Conservation (phyloP, 2,329 filamentous ascomycete genomes). For the Penicillium expansum region DNA sequence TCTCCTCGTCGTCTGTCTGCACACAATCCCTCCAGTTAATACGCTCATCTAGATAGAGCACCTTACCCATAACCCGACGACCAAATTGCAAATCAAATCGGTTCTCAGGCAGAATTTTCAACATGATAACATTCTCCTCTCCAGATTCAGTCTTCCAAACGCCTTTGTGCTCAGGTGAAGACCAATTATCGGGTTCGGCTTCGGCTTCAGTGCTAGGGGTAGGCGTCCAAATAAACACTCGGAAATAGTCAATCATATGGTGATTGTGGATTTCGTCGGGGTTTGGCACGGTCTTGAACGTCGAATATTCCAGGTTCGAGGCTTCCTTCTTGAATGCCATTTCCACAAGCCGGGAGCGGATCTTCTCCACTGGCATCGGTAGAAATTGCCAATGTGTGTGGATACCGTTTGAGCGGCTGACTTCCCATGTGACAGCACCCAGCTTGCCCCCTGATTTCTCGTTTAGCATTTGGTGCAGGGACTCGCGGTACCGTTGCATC, state of each 20-base stretch:
- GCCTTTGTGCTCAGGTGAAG: conserved; percentile 6
- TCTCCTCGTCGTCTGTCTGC: conserved; percentile 76
- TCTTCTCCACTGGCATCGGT: conserved; percentile 66
- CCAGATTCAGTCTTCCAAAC: conserved; percentile 31
- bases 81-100: conserved; percentile 91
- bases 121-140: conserved; percentile 67
- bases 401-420: conserved; percentile 75
- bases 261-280: conserved; percentile 44
- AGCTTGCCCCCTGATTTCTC: conserved; percentile 52
- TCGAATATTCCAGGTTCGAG: conserved; percentile 65
- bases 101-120: conserved; percentile 68
- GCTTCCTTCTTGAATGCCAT: conserved; percentile 86
- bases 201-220: conserved; percentile 1
- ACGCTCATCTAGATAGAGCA: conserved; percentile 76
- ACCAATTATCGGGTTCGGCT: conserved; percentile 5
- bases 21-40: conserved; percentile 80
- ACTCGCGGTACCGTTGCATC: conserved; percentile 76
- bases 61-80: conserved; percentile 79
- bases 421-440: conserved; percentile 88
- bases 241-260: conserved; percentile 63
- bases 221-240: conserved; percentile 72
- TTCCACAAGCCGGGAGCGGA: conserved; percentile 73
- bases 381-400: conserved; percentile 95
- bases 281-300: conserved; percentile 44
- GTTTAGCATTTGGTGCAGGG: conserved; percentile 74